phyloP scores from a whole-genome alignment of 257 asterid species.

The Scutellaria minor region DNA sequence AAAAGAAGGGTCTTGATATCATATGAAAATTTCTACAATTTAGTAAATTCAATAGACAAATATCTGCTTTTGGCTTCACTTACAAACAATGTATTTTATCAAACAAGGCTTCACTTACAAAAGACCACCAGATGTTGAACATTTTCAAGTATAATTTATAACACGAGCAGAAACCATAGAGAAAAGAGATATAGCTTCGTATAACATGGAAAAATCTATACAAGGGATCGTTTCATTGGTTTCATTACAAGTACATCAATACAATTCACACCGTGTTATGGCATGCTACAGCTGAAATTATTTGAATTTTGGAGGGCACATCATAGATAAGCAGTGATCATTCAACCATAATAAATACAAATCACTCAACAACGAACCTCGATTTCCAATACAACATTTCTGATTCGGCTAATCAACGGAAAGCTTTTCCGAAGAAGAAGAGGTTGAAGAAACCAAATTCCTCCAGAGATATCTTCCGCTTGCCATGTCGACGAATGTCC shows the following conservation, averaged over 20 bases:
- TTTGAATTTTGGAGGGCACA: conserved; percentile 4
- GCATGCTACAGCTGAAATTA: conserved; percentile 25
- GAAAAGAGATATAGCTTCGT: conserved; percentile 26
- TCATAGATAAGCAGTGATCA: conserved; percentile 25
- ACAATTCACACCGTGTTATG: conserved; percentile 16
- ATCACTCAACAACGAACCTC: conserved; percentile 23
- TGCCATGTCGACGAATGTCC: conserved; percentile 90
- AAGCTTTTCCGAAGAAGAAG: conserved; percentile 43
- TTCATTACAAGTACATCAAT: conserved; percentile 23
- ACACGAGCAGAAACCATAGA: background rate
- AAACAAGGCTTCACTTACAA: conserved; percentile 23
- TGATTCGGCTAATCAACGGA: conserved; percentile 44
- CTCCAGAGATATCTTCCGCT: conserved; percentile 91
- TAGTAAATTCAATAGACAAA: background rate
- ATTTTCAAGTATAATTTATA: conserved; percentile 23
- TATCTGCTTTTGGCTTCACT: conserved; percentile 7
- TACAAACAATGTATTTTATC: too few relatives aligned
- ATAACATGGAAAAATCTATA: conserved; percentile 36
- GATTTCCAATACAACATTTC: conserved; percentile 35
- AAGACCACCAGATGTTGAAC: conserved; percentile 20
- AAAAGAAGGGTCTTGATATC: background rate
- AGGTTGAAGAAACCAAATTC: conserved; percentile 59
- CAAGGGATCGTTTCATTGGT: conserved; percentile 31
- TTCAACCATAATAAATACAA: conserved; percentile 30
- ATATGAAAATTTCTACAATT: background rate